Conservation (phyloP, 805 yeast genomes). For the Komagataella pseudopastoris region DNA sequence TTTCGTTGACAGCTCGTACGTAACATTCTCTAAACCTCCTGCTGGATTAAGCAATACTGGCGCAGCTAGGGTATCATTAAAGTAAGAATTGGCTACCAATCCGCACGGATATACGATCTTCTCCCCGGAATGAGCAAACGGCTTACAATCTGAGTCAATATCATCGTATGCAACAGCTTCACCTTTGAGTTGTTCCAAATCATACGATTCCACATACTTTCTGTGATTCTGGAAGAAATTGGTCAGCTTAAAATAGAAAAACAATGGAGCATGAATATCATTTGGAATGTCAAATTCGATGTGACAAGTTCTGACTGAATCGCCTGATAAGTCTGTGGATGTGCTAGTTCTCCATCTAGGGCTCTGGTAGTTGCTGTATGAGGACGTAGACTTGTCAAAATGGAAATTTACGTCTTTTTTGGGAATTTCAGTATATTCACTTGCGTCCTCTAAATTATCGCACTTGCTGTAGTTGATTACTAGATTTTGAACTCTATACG, state of each 20-base stretch:
- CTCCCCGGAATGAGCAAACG: conserved; percentile 25
- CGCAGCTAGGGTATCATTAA: conserved; percentile 71
- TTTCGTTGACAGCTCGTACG: conserved; percentile 27
- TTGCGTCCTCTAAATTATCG: conserved; percentile 20
- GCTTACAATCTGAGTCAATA: conserved; percentile 39
- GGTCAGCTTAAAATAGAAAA: conserved; percentile 72
- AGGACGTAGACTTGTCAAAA: conserved; percentile 31
- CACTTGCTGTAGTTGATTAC: conserved; percentile 70
- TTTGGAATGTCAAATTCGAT: conserved; percentile 63
- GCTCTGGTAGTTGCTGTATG: conserved; percentile 17
- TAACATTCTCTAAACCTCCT: conserved; percentile 21
- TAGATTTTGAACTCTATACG: conserved; percentile 66
- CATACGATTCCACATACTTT: conserved; percentile 78
- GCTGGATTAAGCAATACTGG: conserved; percentile 31
- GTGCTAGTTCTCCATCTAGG: conserved; percentile 51
- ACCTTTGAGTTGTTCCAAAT: conserved; percentile 72
- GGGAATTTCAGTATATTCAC: conserved; percentile 39
- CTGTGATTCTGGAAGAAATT: conserved; percentile 93
- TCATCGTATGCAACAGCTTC: conserved; percentile 40
- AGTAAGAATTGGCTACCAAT: conserved; percentile 79
- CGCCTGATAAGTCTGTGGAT: conserved; percentile 20
- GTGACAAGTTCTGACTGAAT: conserved; percentile 35
- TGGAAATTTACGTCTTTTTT: conserved; percentile 41
- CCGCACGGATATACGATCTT: conserved; percentile 81
- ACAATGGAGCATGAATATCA: conserved; percentile 58